phyloP scores from a whole-genome alignment of 768 basidiomycete species.

The Xanthoconium purpureum region DNA sequence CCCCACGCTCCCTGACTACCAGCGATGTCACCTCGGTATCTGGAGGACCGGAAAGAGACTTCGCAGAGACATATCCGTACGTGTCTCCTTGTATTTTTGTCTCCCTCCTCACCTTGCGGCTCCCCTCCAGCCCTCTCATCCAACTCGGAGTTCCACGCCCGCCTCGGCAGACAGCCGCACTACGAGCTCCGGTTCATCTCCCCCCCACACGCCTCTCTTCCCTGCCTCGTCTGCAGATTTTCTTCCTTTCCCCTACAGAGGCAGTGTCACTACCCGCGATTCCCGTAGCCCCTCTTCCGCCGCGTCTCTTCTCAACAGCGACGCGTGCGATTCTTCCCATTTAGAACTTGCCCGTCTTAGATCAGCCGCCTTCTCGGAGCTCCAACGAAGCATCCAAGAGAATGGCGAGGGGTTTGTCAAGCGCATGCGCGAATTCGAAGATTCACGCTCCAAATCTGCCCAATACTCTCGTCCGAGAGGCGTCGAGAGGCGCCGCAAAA shows the following conservation, averaged over 20 bases:
- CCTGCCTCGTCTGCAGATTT: conserved; percentile 52
- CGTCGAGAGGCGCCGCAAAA: conserved; percentile 41
- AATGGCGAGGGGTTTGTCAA: conserved; percentile 65
- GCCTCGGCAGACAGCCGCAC: conserved; percentile 29
- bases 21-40: conserved; percentile 51
- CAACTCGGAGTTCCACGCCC: conserved; percentile 31
- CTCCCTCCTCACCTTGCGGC: conserved; percentile 2
- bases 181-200: conserved; percentile 22
- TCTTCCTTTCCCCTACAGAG: conserved; percentile 35
- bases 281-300: conserved; percentile 23
- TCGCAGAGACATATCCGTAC: conserved; percentile 47
- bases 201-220: conserved; percentile 37
- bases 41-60: conserved; percentile 56
- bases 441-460: conserved; percentile 42
- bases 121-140: conserved; percentile 13
- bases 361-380: conserved; percentile 63
- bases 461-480: conserved; percentile 39
- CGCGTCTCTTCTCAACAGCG: conserved; percentile 15
- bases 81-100: conserved; percentile 12
- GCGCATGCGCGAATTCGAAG: conserved; percentile 73
- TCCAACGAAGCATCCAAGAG: conserved; percentile 59
- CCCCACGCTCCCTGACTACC: conserved; percentile 36
- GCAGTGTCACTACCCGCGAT: conserved; percentile 7
- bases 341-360: conserved; percentile 46
- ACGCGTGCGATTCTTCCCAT: conserved; percentile 21